These are phyloP conservation scores for Neurospora pannonica DNA, from an alignment of 495 filamentous ascomycete genomes.

Conservation along the genomic window DNA sequence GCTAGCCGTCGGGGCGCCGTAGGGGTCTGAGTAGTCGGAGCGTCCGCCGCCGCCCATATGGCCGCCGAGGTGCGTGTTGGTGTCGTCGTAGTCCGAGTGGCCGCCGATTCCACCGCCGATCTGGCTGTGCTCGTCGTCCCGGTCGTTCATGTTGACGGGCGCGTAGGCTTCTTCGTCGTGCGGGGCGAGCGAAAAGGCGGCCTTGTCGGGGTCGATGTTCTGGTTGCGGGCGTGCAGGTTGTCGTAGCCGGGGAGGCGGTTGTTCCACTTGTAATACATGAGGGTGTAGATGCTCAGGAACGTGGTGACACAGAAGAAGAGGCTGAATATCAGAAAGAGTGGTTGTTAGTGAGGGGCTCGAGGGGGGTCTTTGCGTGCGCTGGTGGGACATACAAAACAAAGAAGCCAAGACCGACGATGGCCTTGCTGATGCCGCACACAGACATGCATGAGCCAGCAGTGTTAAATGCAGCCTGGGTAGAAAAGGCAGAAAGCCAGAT, in stretches of 20 bases:
- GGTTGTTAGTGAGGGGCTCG: neutral
- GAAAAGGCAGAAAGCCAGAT: slow-evolving; percentile 83
- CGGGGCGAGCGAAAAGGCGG: slow-evolving; percentile 46
- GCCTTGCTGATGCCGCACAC: slow-evolving; percentile 67
- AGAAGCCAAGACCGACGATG: slow-evolving; percentile 66
- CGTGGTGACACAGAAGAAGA: slow-evolving; percentile 64
- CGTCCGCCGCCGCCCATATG: slow-evolving; percentile 1
- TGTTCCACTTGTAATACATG: slow-evolving; percentile 68
- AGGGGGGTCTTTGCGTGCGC: neutral
- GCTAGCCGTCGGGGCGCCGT: slow-evolving; percentile 11
- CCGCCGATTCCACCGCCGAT: neutral
- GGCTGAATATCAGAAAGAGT: slow-evolving; percentile 32
- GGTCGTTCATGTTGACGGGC: slow-evolving; percentile 35
- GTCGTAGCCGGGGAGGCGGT: slow-evolving; percentile 61
- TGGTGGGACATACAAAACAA: slow-evolving; percentile 59
- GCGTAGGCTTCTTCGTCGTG: slow-evolving; percentile 46
- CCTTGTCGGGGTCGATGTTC: slow-evolving; percentile 50
- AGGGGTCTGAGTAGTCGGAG: slow-evolving; percentile 19
- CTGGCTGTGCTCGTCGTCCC: slow-evolving; percentile 25
- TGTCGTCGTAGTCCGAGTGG: neutral
- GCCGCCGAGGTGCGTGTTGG: slow-evolving; percentile 5
- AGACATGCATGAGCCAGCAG: slow-evolving; percentile 36
- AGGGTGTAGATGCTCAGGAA: slow-evolving; percentile 69
- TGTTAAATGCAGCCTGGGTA: slow-evolving; percentile 58
- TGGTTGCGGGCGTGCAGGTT: slow-evolving; percentile 37